Base-by-base conservation (phyloP, 306 rosid genomes). In the Calophaca sinica region DNA sequence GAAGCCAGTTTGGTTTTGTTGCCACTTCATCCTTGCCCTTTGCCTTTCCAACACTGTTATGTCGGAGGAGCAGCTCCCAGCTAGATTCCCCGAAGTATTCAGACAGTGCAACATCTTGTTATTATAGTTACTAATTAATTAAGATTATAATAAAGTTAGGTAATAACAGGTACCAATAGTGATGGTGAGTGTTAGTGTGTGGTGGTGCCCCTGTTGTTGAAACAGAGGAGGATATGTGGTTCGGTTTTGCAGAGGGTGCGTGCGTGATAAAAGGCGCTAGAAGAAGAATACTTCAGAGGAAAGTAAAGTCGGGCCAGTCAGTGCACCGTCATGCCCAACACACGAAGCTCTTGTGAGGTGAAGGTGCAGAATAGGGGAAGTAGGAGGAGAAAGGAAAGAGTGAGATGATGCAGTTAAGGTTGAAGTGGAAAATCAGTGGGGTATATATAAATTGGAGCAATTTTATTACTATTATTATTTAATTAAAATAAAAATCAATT, bases 1-100 rank as follows among this genome's bases (percentile, higher is more conserved):
- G 26, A 20, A 20, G 26, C 26, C 26, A 20, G 49, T 36, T 15
- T 81, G 83, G 7, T 72, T 36, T 12, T 76, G 88, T 35, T 76
- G 84, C 80, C 77, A 85, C 81, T 79, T 87, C 59, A 78, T 59
- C 39, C 80, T 78, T 33, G 60, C 72, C 13, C 79, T 77, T 70
- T 89, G 87, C 51, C 87, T 74, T 75, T 87, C 88, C 69, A 77
- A 61, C 35, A 83, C 84, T 4, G 87, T 81, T 82, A 83, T 73
- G 71, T 87, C 86, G 4, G 81, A 14, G 12, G 68, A 33, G 26
- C 26, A 20, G 26, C 26, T 20, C 26, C 26, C 26, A 20, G 26
- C 26, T 0, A 5, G 42, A 35, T 73, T 79, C 57, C 78, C 84
- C 0, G 83, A 54, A 20, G 62, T 48, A 69, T 80, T 82, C 6